Base-by-base conservation (phyloP, 768 basidiomycete species). In the Pisolithus tinctorius region DNA sequence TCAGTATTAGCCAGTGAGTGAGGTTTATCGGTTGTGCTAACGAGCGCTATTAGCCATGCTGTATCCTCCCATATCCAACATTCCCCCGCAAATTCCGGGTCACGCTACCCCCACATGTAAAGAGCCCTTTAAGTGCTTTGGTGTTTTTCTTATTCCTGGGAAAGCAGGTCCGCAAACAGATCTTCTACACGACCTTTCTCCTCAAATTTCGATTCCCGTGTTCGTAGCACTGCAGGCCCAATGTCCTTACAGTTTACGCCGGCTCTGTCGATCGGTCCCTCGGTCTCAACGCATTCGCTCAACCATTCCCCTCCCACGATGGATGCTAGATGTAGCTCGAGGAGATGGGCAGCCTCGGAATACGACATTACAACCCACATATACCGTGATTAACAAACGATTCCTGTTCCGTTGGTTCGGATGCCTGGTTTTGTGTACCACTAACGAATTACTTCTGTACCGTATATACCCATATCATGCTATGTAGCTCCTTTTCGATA, bases 31-130 rank as follows among this genome's bases (percentile, higher is more conserved):
- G 29, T 29, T 26, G 45, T 36, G 27, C 16, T 57, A 23, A 56
- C 30, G 16, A 26, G n/a, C 46, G 9, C 45, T 23, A 49, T 30
- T 56, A 82, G 82, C 58, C 73, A 78, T 47, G 73, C 81, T 34
- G 77, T 84, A 20, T 78, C 81, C 48, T 71, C 78, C 2, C 73
- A 79, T 45, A 50, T 79, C 23, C 56, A 64, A 36, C 52, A 56
- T 30, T 57, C 58, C 16, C 9, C 48, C 23, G 26, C 27, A 25
- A 45, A 41, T 37, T 29, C 51, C 16, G 50, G 27, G 42, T 49
- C 63, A 29, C 57, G 53, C 2, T 58, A 48, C 20, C 55, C 52
- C 13, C 43, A 50, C 48, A 39, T 44, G 67, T 70, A 30, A 70
- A 69, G 9, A 40, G 10, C 20, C 20, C 11, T 25, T 43, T 40